Base-by-base conservation (phyloP, 768 basidiomycete genomes). In the Atractiella rhizophila region DNA sequence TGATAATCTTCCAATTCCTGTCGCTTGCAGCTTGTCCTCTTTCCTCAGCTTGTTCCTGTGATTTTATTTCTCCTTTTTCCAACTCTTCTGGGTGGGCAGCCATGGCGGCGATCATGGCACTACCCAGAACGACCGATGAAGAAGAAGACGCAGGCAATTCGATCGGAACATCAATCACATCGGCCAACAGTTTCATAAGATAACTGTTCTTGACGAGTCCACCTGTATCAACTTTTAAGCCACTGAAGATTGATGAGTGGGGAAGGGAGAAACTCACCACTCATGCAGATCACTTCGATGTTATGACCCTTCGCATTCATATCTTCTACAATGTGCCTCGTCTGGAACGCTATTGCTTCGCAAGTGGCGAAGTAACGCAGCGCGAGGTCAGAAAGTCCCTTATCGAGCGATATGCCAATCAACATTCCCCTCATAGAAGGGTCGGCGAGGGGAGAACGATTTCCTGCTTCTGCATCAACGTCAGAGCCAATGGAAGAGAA, bases 361-460 rank as follows among this genome's bases (percentile, higher is more conserved):
- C 94, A 70, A 0, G 85, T 76, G 41, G 82, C 69, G 53, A 82
- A 73, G 62, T 88, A 94, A 55, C 79, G 81, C 45, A 71, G 69
- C 10, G 86, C 80, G 40, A 98, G 73, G 58, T 91, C 85, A 37
- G 63, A 55, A 27, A 91, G 63, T 27, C 68, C 66, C 48, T 67
- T 63, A 54, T 83, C 78, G 40, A 96, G 70, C 35, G 74, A 67
- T 34, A 96, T 68, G 24, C 91, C 91, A 40, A 73, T 66, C 43
- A 96, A 74, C 37, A 82, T 76, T 16, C 91, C 91, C 28, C 77
- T 68, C 88, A 96, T 91, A 39, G 68, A 71, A n/a, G 80, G 67
- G 57, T 98, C 91, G 2, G 88, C 88, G 33, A 96, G 72, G 1
- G 91, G 91, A 1, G 86, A 94, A 45, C 91, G 68, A 59, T 98